A percentile compares a stretch with the other conserved stretches of the same genome.
phyloP scores from a whole-genome alignment of 768 basidiomycete species.

The Podaxis sp. region DNA sequence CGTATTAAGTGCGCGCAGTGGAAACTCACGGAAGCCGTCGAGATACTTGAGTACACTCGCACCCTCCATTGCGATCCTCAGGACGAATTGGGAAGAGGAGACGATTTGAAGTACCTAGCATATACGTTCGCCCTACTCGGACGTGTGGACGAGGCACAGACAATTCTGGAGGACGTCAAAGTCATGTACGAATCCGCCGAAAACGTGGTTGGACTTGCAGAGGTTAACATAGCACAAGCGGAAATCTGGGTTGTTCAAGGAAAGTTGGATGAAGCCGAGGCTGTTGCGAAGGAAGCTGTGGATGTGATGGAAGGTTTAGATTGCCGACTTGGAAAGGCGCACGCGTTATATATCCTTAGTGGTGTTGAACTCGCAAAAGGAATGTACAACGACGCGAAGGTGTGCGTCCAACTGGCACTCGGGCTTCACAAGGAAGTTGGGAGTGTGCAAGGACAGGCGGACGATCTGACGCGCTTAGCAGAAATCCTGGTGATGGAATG shows the following conservation, averaged over 20 bases:
- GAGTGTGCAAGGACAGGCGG: conserved; percentile 21
- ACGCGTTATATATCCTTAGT: conserved; percentile 6
- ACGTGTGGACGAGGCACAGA: conserved; percentile 1
- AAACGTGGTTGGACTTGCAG: conserved; percentile 4
- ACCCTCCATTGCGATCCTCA: not conserved
- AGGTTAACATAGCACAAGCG: not conserved
- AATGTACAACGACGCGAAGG: conserved; percentile 20
- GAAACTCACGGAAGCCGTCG: conserved; percentile 6
- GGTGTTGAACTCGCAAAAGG: conserved; percentile 23
- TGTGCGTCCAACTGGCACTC: conserved; percentile 15
- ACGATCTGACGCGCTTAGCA: conserved; percentile 15
- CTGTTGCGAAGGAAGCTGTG: not conserved
- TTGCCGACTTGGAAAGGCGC: conserved; percentile 9
- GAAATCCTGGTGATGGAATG: not conserved
- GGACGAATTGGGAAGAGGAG: conserved; percentile 10
- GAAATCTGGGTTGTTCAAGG: conserved; percentile 5
- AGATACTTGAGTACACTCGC: not conserved
- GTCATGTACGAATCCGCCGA: conserved; percentile 1
- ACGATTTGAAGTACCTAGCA: conserved; percentile 12
- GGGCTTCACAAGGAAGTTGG: conserved; percentile 19
- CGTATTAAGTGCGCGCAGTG: conserved; percentile 10
- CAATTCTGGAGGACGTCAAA: conserved; percentile 4
- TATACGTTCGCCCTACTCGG: conserved; percentile 1
- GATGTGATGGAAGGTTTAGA: not conserved
- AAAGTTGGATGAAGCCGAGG: conserved; percentile 1